Evolutionary conservation across 176 grass and related monocot genomes (phyloP).

Genomic region (Urochloa ruziziensis): DNA sequence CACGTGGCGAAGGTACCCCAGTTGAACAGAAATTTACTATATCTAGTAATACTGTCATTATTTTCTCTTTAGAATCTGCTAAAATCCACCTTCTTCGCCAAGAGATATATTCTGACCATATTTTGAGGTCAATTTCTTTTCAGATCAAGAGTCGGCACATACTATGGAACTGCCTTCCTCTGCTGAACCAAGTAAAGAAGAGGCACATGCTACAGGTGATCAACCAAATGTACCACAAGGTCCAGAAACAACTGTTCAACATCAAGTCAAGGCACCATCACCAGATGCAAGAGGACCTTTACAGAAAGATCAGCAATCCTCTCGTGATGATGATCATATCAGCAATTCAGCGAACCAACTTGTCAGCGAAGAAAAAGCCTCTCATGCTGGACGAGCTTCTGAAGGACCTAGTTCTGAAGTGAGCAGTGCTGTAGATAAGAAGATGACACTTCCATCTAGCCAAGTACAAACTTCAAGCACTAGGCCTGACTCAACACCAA

Average conservation of each 20-base stretch:
- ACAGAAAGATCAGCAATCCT: neutral
- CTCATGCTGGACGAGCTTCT: neutral
- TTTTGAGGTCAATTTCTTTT: neutral
- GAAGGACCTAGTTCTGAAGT: neutral
- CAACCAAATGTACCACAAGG: neutral
- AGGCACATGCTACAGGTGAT: neutral
- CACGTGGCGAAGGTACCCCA: too few relatives aligned
- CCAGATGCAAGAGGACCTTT: neutral
- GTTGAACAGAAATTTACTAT: neutral
- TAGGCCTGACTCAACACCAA: neutral
- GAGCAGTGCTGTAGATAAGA: neutral
- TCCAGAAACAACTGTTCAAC: neutral
- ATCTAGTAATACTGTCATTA: neutral
- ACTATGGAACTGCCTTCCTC: neutral
- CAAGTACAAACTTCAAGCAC: neutral
- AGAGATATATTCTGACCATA: neutral
- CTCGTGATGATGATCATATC: neutral
- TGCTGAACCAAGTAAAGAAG: slow-evolving; percentile 18
- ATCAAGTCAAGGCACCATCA: neutral
- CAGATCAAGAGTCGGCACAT: neutral
- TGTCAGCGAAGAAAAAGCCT: neutral
- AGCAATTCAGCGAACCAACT: neutral
- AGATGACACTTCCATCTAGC: neutral
- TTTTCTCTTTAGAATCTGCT: neutral
- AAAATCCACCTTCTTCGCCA: neutral